These are phyloP conservation scores for Pulveroboletus sp. DNA, from an alignment of 768 basidiomycete genomes.

Conservation along the genomic window DNA sequence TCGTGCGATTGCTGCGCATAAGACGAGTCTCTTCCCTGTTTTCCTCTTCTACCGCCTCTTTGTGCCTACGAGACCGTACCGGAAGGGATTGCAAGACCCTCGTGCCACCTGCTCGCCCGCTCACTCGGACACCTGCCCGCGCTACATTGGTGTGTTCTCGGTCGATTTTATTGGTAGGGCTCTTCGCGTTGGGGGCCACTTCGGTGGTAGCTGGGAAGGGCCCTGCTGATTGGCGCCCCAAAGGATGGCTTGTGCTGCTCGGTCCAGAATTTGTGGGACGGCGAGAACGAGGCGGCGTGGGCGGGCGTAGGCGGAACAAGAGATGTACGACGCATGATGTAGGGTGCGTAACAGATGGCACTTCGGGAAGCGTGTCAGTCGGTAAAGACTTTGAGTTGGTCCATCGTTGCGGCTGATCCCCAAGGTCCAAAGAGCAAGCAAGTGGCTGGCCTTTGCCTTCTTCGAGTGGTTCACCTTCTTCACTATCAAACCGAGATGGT, in stretches of 20 bases:
- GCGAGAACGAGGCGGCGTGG: constrained; percentile 4
- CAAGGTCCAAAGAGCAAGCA: neutral
- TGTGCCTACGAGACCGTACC: neutral
- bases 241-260: neutral
- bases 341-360: neutral
- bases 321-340: neutral
- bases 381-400: neutral
- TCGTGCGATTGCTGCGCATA: neutral
- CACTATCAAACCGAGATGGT: neutral
- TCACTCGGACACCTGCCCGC: neutral
- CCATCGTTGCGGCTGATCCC: neutral
- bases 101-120: neutral
- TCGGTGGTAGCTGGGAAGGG: neutral
- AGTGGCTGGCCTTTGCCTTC: neutral
- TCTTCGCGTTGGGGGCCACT: neutral
- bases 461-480: neutral
- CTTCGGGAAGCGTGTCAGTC: neutral
- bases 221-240: neutral
- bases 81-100: neutral
- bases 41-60: neutral
- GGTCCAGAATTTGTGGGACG: neutral
- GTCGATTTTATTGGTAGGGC: neutral
- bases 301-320: neutral
- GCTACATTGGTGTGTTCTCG: neutral
- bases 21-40: neutral